These are phyloP conservation scores for Alternaria rosae DNA, from an alignment of 2,329 filamentous ascomycete species.

Conservation along the genomic window DNA sequence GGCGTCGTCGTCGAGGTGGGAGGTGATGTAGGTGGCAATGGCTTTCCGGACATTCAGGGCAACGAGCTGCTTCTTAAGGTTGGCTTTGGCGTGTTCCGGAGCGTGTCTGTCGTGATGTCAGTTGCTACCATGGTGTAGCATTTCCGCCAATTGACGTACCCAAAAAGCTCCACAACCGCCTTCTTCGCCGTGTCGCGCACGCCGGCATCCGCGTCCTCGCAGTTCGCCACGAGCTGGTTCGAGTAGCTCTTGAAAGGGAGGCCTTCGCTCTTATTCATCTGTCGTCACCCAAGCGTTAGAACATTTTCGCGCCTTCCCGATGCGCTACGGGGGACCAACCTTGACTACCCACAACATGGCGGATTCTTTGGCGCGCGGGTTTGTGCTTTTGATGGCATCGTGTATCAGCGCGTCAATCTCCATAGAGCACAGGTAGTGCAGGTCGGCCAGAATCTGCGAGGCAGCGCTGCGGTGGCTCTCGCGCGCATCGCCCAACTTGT, in stretches of 20 bases:
- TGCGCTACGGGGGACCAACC: conserved; percentile 53
- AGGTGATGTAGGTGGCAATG: conserved; percentile 82
- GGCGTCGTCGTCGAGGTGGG: conserved; percentile 75
- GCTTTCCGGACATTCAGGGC: conserved; percentile 85
- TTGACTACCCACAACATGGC: conserved; percentile 85
- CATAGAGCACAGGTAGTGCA: conserved; percentile 72
- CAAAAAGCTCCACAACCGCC: conserved; percentile 86
- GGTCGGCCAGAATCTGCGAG: conserved; percentile 75
- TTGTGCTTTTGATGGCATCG: conserved; percentile 78
- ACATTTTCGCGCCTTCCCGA: neutral
- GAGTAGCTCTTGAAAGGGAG: conserved; percentile 86
- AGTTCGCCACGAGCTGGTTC: conserved; percentile 79
- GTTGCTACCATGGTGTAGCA: conserved; percentile 5
- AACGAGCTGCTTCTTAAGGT: conserved; percentile 85
- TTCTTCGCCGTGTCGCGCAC: conserved; percentile 85
- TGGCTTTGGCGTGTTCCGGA: conserved; percentile 82
- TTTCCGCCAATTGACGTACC: conserved; percentile 55
- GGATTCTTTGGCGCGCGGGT: conserved; percentile 82
- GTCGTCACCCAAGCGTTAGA: conserved; percentile 24
- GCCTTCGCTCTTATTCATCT: conserved; percentile 83
- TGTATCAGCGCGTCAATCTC: conserved; percentile 85
- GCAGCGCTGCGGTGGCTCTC: conserved; percentile 83
- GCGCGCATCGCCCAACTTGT: conserved; percentile 86
- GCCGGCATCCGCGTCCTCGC: conserved; percentile 88
- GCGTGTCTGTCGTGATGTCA: conserved; percentile 66